Conservation (phyloP, 257 asterid genomes). For the Solanum chilense region DNA sequence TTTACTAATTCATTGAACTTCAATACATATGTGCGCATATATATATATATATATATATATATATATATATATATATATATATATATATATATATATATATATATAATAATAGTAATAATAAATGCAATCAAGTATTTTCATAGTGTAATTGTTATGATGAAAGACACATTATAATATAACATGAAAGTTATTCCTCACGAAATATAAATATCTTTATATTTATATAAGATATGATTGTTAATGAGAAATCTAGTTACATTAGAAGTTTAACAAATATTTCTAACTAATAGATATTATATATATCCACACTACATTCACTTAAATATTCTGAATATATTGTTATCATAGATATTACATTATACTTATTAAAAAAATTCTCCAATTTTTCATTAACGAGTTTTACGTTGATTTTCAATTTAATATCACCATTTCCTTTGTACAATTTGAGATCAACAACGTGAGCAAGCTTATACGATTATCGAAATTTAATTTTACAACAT, state of each 20-base stretch:
- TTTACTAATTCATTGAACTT: too few species aligned
- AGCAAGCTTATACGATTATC: background rate
- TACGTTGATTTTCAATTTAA: fast-evolving
- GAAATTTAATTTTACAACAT: background rate
- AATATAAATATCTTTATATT: background rate
- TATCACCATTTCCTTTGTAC: background rate
- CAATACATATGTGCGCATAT: background rate
- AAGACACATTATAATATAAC: background rate
- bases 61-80: too few species aligned
- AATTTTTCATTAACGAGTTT: background rate
- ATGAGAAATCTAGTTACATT: background rate
- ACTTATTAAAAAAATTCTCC: too few species aligned
- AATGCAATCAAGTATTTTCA: too few species aligned
- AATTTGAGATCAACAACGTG: background rate
- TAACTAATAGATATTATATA: background rate
- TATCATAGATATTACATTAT: too few species aligned
- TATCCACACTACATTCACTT: background rate
- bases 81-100: too few species aligned
- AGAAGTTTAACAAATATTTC: background rate
- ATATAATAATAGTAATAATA: too few species aligned
- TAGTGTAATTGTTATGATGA: too few species aligned
- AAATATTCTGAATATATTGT: background rate
- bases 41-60: too few species aligned
- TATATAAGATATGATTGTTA: background rate
- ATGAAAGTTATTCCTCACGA: background rate